A percentile compares a stretch with the other conserved stretches of the same genome.
These are phyloP conservation scores for Cerioporus squamosus DNA, from an alignment of 1,284 basidiomycete genomes.

Conservation along the genomic window DNA sequence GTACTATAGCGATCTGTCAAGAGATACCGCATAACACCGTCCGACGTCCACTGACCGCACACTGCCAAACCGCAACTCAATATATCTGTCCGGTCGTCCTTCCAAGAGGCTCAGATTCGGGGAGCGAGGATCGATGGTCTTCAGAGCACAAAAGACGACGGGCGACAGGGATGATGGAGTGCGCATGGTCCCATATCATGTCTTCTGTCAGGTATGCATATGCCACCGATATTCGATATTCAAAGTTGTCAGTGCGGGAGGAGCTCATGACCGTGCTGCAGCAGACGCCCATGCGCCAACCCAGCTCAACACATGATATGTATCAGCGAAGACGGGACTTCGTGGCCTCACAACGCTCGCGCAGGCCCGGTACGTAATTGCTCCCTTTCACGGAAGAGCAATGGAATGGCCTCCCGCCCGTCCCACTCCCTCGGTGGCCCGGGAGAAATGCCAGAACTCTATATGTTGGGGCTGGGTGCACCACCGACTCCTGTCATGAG, in stretches of 20 bases:
- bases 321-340: slow-evolving; percentile 11
- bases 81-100: not conserved
- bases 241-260: not conserved
- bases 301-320: slow-evolving; percentile 14
- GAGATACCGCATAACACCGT: not conserved
- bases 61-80: slow-evolving; percentile 2
- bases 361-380: slow-evolving; percentile 22
- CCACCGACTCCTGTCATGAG: not conserved
- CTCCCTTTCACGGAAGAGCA: slow-evolving; percentile 5
- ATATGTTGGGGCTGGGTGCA: not conserved
- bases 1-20: slow-evolving; percentile 20
- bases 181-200: slow-evolving; percentile 1
- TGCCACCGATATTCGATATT: slow-evolving; percentile 1
- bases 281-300: slow-evolving; percentile 1
- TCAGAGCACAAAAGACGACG: not conserved
- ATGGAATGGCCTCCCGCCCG: slow-evolving; percentile 2
- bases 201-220: slow-evolving; percentile 16
- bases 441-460: slow-evolving; percentile 12
- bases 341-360: slow-evolving; percentile 16
- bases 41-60: not conserved
- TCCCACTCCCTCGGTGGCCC: not conserved
- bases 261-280: slow-evolving; percentile 9
- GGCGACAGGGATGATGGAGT: not conserved
- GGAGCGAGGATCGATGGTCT: not conserved
- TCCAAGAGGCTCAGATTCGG: not conserved